Evolutionary conservation across 2,329 filamentous ascomycete species (phyloP), one percentile per base, ranked within the genome.

Genomic region (Fusarium sp.): DNA sequence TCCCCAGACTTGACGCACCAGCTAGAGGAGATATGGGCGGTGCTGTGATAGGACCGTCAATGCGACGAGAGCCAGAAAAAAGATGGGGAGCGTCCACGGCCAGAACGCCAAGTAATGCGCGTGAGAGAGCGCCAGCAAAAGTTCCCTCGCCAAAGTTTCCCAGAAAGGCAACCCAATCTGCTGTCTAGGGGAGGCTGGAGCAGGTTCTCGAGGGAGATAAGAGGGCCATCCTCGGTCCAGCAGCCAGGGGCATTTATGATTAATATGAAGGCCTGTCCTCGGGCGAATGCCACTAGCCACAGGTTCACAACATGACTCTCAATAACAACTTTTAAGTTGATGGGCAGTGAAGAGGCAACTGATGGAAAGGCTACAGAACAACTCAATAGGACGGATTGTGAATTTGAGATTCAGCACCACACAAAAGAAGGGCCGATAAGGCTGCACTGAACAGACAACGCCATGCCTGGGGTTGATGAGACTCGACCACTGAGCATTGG

Each of bases 141-240:
- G 79, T 80, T 78, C 78, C 78, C 67, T 80, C 74, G 78, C 74
- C 74, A 76, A 79, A 72, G 51, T 77, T 77, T 71, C 76, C 76
- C 55, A 71, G 72, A 75, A 75, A 70, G 79, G 77, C 73, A 79
- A 77, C 72, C 77, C 71, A 76, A 76, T 74, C 72, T 75, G 62
- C 69, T 68, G 68, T 74, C 70, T 72, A 41, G 61, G 69, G 55
- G 72, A 71, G 71, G 64, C 71, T 74, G 46, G 62, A 71, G 70
- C 65, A 67, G 58, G 71, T 66, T 70, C 64, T 72, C 60, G 66
- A 70, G 65, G 58, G 65, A 73, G 73, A 74, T 75, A 73, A 72
- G 66, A 74, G 63, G 63, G 64, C 60, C 56, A 52, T 62, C 60
- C 64, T 67, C 56, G 60, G 69, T 28, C 49, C 62, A 66, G 57